Evolutionary conservation across 2,329 filamentous ascomycete genomes (phyloP), one percentile per base, ranked within the genome.

Genomic region (Aureobasidium zeae): DNA sequence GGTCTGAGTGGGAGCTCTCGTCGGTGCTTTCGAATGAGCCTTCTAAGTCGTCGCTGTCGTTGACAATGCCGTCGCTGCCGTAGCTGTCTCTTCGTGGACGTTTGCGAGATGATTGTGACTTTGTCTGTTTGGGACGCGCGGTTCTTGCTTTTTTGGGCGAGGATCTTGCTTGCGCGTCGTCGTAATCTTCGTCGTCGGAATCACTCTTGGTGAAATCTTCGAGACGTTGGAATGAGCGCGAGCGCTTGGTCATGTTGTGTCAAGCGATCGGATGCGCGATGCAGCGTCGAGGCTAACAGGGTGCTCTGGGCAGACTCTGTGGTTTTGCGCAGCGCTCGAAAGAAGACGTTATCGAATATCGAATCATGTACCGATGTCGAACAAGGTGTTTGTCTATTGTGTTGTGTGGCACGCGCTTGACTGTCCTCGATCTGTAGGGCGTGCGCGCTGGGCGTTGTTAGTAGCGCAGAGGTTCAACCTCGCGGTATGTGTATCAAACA

Each of bases 21-120:
- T 43, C 30, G 22, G 69, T 63, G 25, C 63, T 63, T 5, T 66
- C 49, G 37, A 62, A 63, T 3, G 63, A 66, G 13, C 48, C 57
- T 53, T 53, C 64, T 32, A 68, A 65, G 5, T 63, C 59, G 35
- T 55, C 51, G 44, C 53, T 59, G 47, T 62, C 57, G 7, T 61
- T 62, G 43, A 70, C 63, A 31, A 72, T 68, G 46, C 72, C 72
- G 53, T 70, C 68, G 48, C 66, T 55, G 45, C 62, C 60, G 39
- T 57, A 54, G 55, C 66, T 65, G 12, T 43, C 38, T 22, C 58
- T 54, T 44, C 64, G 63, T 46, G 60, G 63, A 30, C 61, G 45
- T 49, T 59, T 62, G 26, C 48, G 52, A 12, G 54, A 51, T n/a
- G 50, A 47, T 33, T 49, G 44, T 31, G 46, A 37, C 25, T 38